Conservation (phyloP, 257 asterid genomes). For the Scutellaria barbata region DNA sequence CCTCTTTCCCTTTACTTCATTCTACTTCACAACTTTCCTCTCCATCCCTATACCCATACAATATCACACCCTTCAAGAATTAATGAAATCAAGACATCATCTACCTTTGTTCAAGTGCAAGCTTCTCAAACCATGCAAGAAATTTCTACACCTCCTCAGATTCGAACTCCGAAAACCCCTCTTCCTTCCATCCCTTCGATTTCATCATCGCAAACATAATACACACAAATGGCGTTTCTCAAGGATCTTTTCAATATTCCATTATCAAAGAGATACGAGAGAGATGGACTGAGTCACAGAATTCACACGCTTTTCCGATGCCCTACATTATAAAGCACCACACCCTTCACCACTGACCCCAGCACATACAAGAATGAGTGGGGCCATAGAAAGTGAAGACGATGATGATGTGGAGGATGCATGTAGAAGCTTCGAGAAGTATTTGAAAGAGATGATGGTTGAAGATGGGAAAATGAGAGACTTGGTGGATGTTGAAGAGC, state of each 20-base stretch:
- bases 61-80: not conserved
- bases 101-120: slow-evolving; percentile 48
- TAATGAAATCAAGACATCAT: slow-evolving; percentile 12
- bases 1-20: no score
- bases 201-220: slow-evolving; percentile 26
- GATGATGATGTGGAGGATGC: slow-evolving; percentile 56
- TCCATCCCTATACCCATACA: not conserved
- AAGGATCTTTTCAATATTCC: slow-evolving; percentile 33
- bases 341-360: slow-evolving; percentile 76
- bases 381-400: slow-evolving; percentile 25
- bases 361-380: slow-evolving; percentile 50
- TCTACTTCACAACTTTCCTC: not conserved
- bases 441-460: slow-evolving; percentile 66
- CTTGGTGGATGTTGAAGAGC: slow-evolving; percentile 74
- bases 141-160: slow-evolving; percentile 44
- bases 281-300: slow-evolving; percentile 47
- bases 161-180: slow-evolving; percentile 52
- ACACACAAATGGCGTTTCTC: slow-evolving; percentile 23
- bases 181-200: slow-evolving; percentile 46
- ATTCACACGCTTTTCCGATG: slow-evolving; percentile 60
- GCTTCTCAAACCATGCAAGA: slow-evolving; percentile 61
- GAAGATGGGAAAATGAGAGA: slow-evolving; percentile 71
- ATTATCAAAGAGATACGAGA: slow-evolving; percentile 32
- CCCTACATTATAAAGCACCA: no score
- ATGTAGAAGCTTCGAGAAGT: slow-evolving; percentile 73